phyloP scores from a whole-genome alignment of 176 grass and related monocot species.

The Poa annua region DNA sequence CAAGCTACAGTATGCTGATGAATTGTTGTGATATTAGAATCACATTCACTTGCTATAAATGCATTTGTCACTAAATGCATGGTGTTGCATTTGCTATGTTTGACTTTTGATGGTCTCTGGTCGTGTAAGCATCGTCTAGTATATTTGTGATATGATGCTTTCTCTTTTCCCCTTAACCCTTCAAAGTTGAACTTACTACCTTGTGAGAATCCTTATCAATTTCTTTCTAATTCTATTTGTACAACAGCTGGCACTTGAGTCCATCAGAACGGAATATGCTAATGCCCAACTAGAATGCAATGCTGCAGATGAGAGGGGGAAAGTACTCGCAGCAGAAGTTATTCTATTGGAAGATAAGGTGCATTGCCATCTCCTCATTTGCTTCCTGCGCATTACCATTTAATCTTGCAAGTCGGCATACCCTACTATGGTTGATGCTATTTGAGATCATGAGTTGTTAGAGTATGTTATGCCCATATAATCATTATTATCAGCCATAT shows the following conservation, averaged over 20 bases:
- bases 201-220: slow-evolving; percentile 23
- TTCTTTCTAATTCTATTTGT: slow-evolving; percentile 24
- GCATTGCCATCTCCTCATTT: slow-evolving; percentile 39
- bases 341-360: slow-evolving; percentile 99
- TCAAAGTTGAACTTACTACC: slow-evolving; percentile 5
- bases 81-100: not conserved
- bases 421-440: not conserved
- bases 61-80: not conserved
- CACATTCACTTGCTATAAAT: not conserved
- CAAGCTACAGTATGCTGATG: slow-evolving; percentile 1
- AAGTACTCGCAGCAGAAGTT: slow-evolving; percentile 95
- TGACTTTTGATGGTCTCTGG: slow-evolving; percentile 21
- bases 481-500: slow-evolving; percentile 1
- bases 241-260: slow-evolving; percentile 84
- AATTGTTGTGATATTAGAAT: slow-evolving; percentile 12
- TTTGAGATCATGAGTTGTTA: slow-evolving; percentile 7
- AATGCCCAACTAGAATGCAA: slow-evolving; percentile 94
- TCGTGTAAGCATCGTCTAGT: not conserved
- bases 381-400: slow-evolving; percentile 18
- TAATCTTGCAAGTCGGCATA: slow-evolving; percentile 41
- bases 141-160: not conserved
- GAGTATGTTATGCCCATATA: slow-evolving; percentile 24
- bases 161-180: slow-evolving; percentile 12
- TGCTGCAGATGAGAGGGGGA: slow-evolving; percentile 98
- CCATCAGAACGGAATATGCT: slow-evolving; percentile 73